Conservation (phyloP, 2,329 filamentous ascomycete genomes). For the Fusarium chaquense region DNA sequence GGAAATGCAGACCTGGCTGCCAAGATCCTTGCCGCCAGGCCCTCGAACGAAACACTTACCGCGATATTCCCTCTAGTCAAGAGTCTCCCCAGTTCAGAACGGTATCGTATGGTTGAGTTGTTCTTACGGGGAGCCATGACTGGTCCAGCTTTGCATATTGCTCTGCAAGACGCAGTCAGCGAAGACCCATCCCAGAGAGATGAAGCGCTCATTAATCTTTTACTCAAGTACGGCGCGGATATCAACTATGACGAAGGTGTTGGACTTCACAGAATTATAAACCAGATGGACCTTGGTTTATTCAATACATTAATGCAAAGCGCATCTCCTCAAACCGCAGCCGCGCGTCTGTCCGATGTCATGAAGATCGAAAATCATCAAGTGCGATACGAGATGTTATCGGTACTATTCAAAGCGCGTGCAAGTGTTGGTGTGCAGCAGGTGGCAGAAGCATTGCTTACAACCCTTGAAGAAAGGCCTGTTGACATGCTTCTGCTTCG, state of each 20-base stretch:
- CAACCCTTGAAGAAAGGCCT: conserved; percentile 58
- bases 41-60: conserved; percentile 61
- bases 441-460: conserved; percentile 58
- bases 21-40: conserved; percentile 61
- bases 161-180: conserved; percentile 65
- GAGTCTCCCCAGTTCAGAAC: conserved; percentile 56
- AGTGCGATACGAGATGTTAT: conserved; percentile 60
- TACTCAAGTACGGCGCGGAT: conserved; percentile 65
- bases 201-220: conserved; percentile 63
- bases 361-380: conserved; percentile 60
- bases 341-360: conserved; percentile 61
- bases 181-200: conserved; percentile 62
- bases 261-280: conserved; percentile 62
- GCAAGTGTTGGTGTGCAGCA: conserved; percentile 58
- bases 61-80: conserved; percentile 62
- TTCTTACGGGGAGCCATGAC: conserved; percentile 64
- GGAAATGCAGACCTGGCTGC: conserved; percentile 60
- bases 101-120: conserved; percentile 62
- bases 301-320: conserved; percentile 60
- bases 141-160: conserved; percentile 60
- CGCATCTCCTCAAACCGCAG: conserved; percentile 60
- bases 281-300: conserved; percentile 60
- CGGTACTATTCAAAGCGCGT: conserved; percentile 60
- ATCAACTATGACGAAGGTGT: conserved; percentile 66
- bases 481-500: conserved; percentile 64